Evolutionary conservation across 345 rosid species (phyloP).

Genomic region (Leavenworthia alabamica): DNA sequence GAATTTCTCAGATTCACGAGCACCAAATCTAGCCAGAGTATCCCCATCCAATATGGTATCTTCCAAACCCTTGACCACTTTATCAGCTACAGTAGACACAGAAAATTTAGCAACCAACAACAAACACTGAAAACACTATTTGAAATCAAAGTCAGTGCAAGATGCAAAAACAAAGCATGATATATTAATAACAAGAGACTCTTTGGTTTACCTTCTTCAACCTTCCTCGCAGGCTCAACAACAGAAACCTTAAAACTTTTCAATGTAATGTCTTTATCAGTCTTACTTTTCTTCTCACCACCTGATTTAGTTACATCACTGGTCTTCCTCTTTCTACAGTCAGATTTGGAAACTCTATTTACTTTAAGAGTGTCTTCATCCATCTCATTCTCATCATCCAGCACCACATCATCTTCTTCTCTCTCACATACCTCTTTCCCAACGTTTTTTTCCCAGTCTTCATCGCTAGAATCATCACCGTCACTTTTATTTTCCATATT

Average conservation of each 20-base stretch:
- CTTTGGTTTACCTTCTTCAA: constrained; percentile 35
- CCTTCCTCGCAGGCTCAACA: constrained; percentile 38
- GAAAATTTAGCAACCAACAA: constrained; percentile 17
- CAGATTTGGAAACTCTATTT: constrained; percentile 20
- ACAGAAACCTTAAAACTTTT: constrained; percentile 34
- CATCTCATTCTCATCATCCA: constrained; percentile 52
- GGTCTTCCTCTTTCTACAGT: constrained; percentile 45
- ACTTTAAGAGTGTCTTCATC: constrained; percentile 24
- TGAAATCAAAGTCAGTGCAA: constrained; percentile 1
- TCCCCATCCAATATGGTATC: constrained; percentile 42
- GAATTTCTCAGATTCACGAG: constrained; percentile 71
- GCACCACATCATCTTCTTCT: constrained; percentile 42
- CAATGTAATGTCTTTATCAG: constrained; percentile 18
- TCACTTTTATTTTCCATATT: constrained; percentile 29
- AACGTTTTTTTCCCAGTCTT: constrained; percentile 59
- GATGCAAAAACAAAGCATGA: not conserved
- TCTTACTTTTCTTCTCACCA: constrained; percentile 47
- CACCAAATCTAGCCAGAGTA: constrained; percentile 54
- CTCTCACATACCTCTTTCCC: constrained; percentile 45
- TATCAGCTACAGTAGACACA: constrained; percentile 42
- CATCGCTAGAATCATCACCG: constrained; percentile 66
- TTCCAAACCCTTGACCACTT: constrained; percentile 33
- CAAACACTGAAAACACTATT: not conserved
- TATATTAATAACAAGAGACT: not conserved
- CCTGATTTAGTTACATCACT: constrained; percentile 30